Percentiles rank a stretch among this genome's conserved stretches.
phyloP scores from a whole-genome alignment of 2,329 filamentous ascomycete genomes.

The Colletotrichum lupini region DNA sequence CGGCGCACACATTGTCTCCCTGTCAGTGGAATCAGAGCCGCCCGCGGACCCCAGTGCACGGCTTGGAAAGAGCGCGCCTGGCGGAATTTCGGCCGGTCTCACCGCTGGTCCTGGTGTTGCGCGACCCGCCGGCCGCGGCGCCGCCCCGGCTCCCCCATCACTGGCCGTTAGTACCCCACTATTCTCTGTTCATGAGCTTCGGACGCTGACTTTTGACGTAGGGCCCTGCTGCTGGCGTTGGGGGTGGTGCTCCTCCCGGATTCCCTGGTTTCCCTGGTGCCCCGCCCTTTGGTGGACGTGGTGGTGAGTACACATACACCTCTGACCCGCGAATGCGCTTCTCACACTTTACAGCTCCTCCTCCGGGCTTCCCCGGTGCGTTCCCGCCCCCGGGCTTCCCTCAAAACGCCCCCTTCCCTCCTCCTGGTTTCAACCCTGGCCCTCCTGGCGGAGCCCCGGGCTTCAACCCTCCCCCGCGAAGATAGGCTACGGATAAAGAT shows the following conservation, averaged over 20 bases:
- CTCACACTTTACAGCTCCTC: constrained; percentile 54
- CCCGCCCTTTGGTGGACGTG: constrained; percentile 61
- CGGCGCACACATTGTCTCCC: constrained; percentile 92
- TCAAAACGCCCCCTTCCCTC: constrained; percentile 53
- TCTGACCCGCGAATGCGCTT: constrained; percentile 11
- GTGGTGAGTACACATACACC: constrained; percentile 57
- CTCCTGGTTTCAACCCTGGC: constrained; percentile 62
- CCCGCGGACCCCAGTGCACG: constrained; percentile 92
- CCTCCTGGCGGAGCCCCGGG: constrained; percentile 69
- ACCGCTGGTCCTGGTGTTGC: constrained; percentile 89
- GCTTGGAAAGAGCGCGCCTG: constrained; percentile 80
- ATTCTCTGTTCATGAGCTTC: not conserved
- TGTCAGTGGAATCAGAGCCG: constrained; percentile 95
- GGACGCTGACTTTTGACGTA: constrained; percentile 41
- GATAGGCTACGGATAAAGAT: constrained; percentile 50
- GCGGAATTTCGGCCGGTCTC: constrained; percentile 76
- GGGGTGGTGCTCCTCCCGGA: constrained; percentile 72
- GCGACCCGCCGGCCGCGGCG: constrained; percentile 88
- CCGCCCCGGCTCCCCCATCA: constrained; percentile 72
- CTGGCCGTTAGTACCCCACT: constrained; percentile 70
- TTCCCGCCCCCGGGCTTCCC: constrained; percentile 60
- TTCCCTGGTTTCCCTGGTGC: constrained; percentile 66
- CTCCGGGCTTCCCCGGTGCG: constrained; percentile 62
- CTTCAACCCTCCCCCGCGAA: constrained; percentile 78
- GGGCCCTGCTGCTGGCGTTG: constrained; percentile 89